Evolutionary conservation across 2,329 filamentous ascomycete species (phyloP), one percentile per base, ranked within the genome.

Genomic region (Epichloe gansuensis): DNA sequence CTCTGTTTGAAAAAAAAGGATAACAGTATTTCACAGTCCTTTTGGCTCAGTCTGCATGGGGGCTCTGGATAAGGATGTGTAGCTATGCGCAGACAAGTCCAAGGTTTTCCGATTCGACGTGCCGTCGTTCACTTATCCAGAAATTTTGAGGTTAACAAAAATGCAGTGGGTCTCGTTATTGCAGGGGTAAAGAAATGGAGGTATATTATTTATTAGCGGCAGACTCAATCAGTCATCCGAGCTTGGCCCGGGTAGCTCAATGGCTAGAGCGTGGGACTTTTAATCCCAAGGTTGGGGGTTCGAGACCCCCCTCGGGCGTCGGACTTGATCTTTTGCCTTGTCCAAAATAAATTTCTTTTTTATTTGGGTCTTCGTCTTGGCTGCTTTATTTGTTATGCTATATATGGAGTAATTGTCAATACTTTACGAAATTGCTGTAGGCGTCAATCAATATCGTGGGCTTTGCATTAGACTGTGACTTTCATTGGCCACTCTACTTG

Each of bases 221-320:
- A 3, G 3, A 3, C 8, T 21, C 15, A 7, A 23, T 39, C 51
- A 53, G 51, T 49, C 17, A 41, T 45, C 27, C 35, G 11, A 48
- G 34, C 13, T 39, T 21, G 12, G 62, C 59, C 57, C 56, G 59
- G 58, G 63, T 64, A 64, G 61, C 61, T 64, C 61, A 64, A 64
- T 64, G 62, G 61, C 55, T 55, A 64, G 61, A 64, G 62, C 61
- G 61, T 64, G 61, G 59, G 62, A 59, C 61, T 64, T 63, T 63
- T 63, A 59, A 64, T 60, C 61, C 59, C 60, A 64, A 64, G 62
- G 62, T 48, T 63, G 61, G 58, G 61, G 61, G 62, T 64, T 64
- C 62, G 62, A 64, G 51, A 51, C 62, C 61, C 61, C 58, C 61
- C 60, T 64, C 60, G 62, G 62, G 62, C 61, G 61, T 9, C 0